Base-by-base conservation (phyloP, 306 rosid genomes). In the Corylus avellana region DNA sequence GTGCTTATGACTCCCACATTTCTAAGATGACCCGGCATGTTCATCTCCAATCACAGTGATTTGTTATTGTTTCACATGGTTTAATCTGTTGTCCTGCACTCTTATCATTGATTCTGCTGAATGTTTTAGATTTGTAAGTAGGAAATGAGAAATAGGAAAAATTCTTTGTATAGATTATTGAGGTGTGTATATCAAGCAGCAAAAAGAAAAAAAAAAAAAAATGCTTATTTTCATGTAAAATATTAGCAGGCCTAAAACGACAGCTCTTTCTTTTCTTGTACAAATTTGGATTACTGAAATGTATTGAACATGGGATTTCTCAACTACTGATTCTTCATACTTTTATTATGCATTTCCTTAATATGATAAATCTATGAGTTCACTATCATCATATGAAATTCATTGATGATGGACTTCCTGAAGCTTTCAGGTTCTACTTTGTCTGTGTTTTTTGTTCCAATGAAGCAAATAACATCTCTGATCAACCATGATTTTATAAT, bases 1-100 rank as follows among this genome's bases (percentile, higher is more conserved):
- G 86, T 10, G 92, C 98, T 79, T 89, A 93, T 84, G 71, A 76
- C 64, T 70, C 87, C 80, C 80, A 83, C 51, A 46, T 87, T 61
- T 78, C 87, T 27, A 84, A 78, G 63, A 70, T 75, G 74, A 83
- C 79, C 53, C 32, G 3, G 50, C 87, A 22, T 5, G 78, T 56
- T 62, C 81, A 68, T 46, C 80, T 76, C 46, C 77, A 27, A 48
- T 69, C 88, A 42, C 77, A 53, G 73, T 90, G 70, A 78, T 72
- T 16, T 78, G 62, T 27, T 25, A 48, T 70, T 55, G 70, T 75
- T 80, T 70, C 13, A 14, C 70, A 13, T 18, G 9, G 72, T 39
- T 37, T 27, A 16, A 12, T 66, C 49, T 29, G 20, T 12, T 29
- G 12, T 62, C 70, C 70, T 32, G 57, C 54, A 12, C 4, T 32